Evolutionary conservation across 208 protist species (phyloP).

Genomic region (Trypanosoma mega): DNA sequence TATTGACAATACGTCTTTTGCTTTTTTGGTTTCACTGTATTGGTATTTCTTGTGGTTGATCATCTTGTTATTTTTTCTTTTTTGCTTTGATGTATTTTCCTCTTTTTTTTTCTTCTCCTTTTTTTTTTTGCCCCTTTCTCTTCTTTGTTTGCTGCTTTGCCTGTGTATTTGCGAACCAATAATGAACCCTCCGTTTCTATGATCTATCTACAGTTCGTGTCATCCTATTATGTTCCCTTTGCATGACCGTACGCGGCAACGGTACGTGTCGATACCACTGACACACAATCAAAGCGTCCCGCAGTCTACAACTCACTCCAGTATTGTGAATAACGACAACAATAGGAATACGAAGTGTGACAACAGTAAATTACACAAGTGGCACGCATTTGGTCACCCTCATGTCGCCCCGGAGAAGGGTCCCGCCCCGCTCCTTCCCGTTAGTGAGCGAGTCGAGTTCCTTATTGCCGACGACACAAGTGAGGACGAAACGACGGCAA

Average conservation of each 20-base stretch:
- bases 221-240: constrained; percentile 6
- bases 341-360: not conserved
- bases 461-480: too few relatives aligned
- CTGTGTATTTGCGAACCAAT: not conserved
- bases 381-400: constrained; percentile 36
- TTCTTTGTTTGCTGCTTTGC: not conserved
- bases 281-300: constrained; percentile 1
- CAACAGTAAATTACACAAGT: constrained; percentile 23
- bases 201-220: too few relatives aligned
- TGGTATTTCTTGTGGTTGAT: too few relatives aligned
- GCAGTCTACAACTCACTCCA: not conserved
- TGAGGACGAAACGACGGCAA: too few relatives aligned
- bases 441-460: too few relatives aligned
- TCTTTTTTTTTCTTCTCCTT: constrained; percentile 8
- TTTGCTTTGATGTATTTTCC: constrained; percentile 1
- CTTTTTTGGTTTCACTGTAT: too few relatives aligned
- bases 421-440: not conserved
- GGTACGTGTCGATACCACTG: constrained; percentile 19
- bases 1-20: too few relatives aligned
- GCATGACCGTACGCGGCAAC: constrained; percentile 12
- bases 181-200: too few relatives aligned
- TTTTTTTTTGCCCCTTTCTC: constrained; percentile 7
- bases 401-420: constrained; percentile 1
- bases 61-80: not conserved
- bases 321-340: not conserved